phyloP scores from a whole-genome alignment of 352 stramenopile species.

The Globisporangium cystogenes region DNA sequence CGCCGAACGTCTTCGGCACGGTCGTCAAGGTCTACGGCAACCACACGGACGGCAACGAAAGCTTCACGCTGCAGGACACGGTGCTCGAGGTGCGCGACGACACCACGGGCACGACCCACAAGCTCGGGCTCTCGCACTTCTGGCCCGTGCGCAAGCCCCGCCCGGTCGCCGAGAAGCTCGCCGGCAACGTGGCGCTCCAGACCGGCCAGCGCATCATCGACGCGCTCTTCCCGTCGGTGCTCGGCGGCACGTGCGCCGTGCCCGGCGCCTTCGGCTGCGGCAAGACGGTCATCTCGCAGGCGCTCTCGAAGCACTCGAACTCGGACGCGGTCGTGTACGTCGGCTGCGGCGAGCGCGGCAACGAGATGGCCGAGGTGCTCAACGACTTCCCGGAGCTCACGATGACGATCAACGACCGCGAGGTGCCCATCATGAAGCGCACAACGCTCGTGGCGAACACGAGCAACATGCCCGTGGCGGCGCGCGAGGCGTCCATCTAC shows the following conservation, averaged over 20 bases:
- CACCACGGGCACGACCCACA: constrained; percentile 92
- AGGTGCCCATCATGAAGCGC: constrained; percentile 99
- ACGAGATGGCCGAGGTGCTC: constrained; percentile 99
- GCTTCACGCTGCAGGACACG: constrained; percentile 95
- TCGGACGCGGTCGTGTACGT: constrained; percentile 99
- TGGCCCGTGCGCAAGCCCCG: constrained; percentile 97
- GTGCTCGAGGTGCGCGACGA: constrained; percentile 98
- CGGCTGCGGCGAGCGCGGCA: constrained; percentile 98
- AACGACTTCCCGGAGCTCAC: constrained; percentile 99
- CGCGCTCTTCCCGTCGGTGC: constrained; percentile 98
- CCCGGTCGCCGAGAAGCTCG: constrained; percentile 97
- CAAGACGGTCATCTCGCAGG: constrained; percentile 99
- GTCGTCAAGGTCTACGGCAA: constrained; percentile 98
- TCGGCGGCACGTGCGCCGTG: constrained; percentile 98
- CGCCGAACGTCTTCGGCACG: constrained; percentile 97
- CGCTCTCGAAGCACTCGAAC: constrained; percentile 99
- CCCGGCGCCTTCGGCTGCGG: constrained; percentile 99
- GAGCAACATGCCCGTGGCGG: constrained; percentile 99
- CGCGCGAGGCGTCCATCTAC: constrained; percentile 99
- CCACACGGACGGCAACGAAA: constrained; percentile 95
- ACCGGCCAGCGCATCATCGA: constrained; percentile 99
- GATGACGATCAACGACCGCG: constrained; percentile 97
- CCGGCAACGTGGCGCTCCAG: constrained; percentile 96
- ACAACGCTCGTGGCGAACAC: constrained; percentile 99
- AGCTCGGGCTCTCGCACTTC: constrained; percentile 96